A percentile compares a stretch with the other conserved stretches of the same genome.
phyloP scores from a whole-genome alignment of 768 basidiomycete genomes.

The Neoboletus brunneissimus region DNA sequence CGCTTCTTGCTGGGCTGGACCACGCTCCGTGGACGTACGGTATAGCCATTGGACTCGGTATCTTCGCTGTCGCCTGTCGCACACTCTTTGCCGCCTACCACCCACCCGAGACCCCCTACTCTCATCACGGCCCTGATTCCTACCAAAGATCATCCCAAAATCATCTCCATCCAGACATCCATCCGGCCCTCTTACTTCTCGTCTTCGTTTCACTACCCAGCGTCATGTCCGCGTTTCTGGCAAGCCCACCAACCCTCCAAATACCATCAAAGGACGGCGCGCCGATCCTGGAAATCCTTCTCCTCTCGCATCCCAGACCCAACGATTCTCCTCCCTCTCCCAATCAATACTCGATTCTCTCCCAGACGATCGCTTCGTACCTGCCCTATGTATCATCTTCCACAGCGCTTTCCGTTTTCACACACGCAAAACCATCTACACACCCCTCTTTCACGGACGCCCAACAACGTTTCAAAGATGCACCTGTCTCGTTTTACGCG shows the following conservation, averaged over 20 bases:
- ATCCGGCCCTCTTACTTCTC: slow-evolving; percentile 20
- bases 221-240: slow-evolving; percentile 1
- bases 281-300: slow-evolving; percentile 39
- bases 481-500: slow-evolving; percentile 19
- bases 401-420: slow-evolving; percentile 38
- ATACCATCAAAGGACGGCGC: slow-evolving; percentile 15
- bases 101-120: background rate
- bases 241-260: background rate
- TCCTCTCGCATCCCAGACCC: slow-evolving; percentile 40
- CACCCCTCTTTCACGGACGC: slow-evolving; percentile 35
- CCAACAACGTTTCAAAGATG: slow-evolving; percentile 24
- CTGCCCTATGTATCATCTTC: slow-evolving; percentile 33
- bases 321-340: slow-evolving; percentile 25
- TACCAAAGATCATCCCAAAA: slow-evolving; percentile 1
- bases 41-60: slow-evolving; percentile 25
- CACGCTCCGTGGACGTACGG: slow-evolving; percentile 41
- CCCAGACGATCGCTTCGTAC: slow-evolving; percentile 38
- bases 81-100: background rate
- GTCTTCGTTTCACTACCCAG: slow-evolving; percentile 6
- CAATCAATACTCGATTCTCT: slow-evolving; percentile 27
- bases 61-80: slow-evolving; percentile 19
- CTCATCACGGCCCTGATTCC: background rate
- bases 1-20: slow-evolving; percentile 29
- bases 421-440: slow-evolving; percentile 26
- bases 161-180: slow-evolving; percentile 15